Evolutionary conservation across 768 basidiomycete species (phyloP).

Genomic region (Trametes elegans): DNA sequence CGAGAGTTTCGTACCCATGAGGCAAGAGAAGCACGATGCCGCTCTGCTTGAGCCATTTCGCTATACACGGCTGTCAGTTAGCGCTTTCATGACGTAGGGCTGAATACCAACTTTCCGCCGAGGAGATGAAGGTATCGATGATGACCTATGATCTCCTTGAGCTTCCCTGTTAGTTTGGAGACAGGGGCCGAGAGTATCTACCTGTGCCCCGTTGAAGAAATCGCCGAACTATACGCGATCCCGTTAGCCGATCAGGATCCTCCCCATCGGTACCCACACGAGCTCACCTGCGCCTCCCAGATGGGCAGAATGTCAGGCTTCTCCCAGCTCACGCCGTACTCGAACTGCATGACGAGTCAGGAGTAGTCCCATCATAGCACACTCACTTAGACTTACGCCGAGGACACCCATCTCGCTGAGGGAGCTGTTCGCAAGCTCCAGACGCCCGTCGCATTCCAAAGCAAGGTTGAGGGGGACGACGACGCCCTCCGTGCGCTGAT

Average conservation of each 20-base stretch:
- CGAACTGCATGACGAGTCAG: conserved; percentile 53
- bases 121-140: conserved; percentile 86
- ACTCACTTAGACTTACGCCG: conserved; percentile 50
- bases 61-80: conserved; percentile 36
- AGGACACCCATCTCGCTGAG: conserved; percentile 89
- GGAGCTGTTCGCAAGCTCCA: conserved; percentile 90
- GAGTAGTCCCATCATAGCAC: background rate
- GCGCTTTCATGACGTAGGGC: background rate
- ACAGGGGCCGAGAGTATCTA: conserved; percentile 20
- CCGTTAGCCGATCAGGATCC: conserved; percentile 3
- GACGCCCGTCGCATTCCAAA: conserved; percentile 56
- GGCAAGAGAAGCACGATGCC: conserved; percentile 84
- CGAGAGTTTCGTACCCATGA: conserved; percentile 51
- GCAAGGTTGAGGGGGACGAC: conserved; percentile 79
- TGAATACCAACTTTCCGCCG: conserved; percentile 69
- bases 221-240: conserved; percentile 66
- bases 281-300: conserved; percentile 84
- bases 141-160: conserved; percentile 52
- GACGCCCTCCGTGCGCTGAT: conserved; percentile 80
- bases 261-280: background rate
- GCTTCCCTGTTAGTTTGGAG: background rate
- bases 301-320: conserved; percentile 76
- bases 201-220: conserved; percentile 89
- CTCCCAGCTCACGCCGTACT: conserved; percentile 91
- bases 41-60: conserved; percentile 93